Conservation (phyloP, 768 basidiomycete genomes). For the Trichaptum fuscoviolaceum region DNA sequence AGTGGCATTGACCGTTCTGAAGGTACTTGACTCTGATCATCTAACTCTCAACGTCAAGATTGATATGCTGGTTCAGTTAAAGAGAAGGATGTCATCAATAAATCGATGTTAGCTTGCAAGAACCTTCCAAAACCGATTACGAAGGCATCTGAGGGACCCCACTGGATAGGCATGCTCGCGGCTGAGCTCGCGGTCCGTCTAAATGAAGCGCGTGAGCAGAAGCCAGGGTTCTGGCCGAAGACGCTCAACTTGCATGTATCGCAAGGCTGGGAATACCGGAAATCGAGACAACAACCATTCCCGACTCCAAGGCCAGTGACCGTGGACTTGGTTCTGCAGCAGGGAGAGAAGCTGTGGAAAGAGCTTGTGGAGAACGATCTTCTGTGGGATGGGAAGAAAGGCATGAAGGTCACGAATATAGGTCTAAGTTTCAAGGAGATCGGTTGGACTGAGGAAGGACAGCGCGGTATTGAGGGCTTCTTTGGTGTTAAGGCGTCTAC, state of each 20-base stretch:
- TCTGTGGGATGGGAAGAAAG: conserved; percentile 16
- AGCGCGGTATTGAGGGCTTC: conserved; percentile 85
- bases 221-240: conserved; percentile 86
- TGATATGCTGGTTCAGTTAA: conserved; percentile 53
- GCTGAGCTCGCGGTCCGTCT: conserved; percentile 86
- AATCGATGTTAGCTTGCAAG: conserved; percentile 97
- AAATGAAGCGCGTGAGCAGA: conserved; percentile 68
- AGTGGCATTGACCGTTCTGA: conserved; percentile 87
- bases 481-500: conserved; percentile 37
- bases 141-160: conserved; percentile 67
- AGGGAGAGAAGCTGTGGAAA: conserved; percentile 80
- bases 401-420: conserved; percentile 68
- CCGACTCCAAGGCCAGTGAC: conserved; percentile 73
- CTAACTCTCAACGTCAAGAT: neutral
- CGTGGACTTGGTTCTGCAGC: conserved; percentile 69
- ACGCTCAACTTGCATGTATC: conserved; percentile 76
- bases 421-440: conserved; percentile 74
- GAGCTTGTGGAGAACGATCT: conserved; percentile 63
- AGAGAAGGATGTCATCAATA: conserved; percentile 71
- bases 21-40: conserved; percentile 40
- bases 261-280: conserved; percentile 46
- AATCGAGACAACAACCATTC: conserved; percentile 84
- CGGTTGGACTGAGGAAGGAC: conserved; percentile 69
- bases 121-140: conserved; percentile 80
- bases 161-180: conserved; percentile 89